Evolutionary conservation across 2,329 filamentous ascomycete species (phyloP), one percentile per base, ranked within the genome.

Genomic region (Fusarium aywerte): DNA sequence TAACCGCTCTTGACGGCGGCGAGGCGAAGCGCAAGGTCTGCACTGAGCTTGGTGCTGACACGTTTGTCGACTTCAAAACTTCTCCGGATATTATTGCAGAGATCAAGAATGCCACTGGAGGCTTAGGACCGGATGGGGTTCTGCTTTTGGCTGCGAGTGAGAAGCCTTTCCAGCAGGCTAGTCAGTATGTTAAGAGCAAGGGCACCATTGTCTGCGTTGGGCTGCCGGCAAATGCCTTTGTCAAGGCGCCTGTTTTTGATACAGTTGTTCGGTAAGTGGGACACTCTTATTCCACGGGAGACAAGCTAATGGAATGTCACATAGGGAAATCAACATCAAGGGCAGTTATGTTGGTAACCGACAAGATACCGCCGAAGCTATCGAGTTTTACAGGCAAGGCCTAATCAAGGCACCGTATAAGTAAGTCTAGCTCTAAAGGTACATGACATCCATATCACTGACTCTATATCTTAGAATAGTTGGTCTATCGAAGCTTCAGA

Each of bases 301-400:
- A n/a, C 0, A 8, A 4, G 7, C 47, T 72, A 33, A 72, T 29
- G 60, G 18, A 2, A 21, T 8, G 2, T 4, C 16, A 36, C 31
- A 3, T 74, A 81, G 89, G 79, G 96, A 96, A 92, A 89, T 97
- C 81, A 89, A 80, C 69, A 97, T 97, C 83, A 92, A 92, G 82
- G 93, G 93, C 55, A 92, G 89, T 69, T 97, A 97, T 75, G 93
- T 97, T 63, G 93, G 93, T 51, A 97, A 96, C 82, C 86, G 93
- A 68, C 89, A 90, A 77, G 93, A 97, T 76, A 90, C 89, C 1
- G 87, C 89, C 49, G 93, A 97, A 81, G 93, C 93, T 1, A 84
- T 97, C 63, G 93, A 97, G 65, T 97, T 97, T 81, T 97, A 89
- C 82, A 82, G 85, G 58, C 85, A 90, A 20, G 93, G 93, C 15